Percentiles rank a stretch among this genome's conserved stretches.
These are phyloP conservation scores for Neopestalotiopsis sp. DNA, from an alignment of 2,329 filamentous ascomycete species.

Conservation along the genomic window DNA sequence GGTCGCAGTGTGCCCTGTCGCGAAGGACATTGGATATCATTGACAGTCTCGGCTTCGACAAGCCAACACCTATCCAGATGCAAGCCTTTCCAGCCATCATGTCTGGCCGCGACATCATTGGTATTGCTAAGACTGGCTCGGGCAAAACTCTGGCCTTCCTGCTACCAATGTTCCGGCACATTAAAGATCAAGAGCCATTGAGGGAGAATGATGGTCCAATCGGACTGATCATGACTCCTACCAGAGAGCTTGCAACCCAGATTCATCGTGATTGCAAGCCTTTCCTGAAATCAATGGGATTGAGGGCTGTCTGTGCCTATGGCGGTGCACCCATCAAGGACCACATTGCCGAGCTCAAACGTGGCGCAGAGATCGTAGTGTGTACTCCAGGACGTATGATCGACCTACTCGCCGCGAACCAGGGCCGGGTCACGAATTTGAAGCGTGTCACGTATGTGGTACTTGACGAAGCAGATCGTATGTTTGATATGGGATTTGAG, in stretches of 20 bases:
- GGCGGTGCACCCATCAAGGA: conserved; percentile 96
- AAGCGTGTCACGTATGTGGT: conserved; percentile 91
- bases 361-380: conserved; percentile 92
- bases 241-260: conserved; percentile 89
- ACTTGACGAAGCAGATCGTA: conserved; percentile 94
- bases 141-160: conserved; percentile 97
- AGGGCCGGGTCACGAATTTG: conserved; percentile 91
- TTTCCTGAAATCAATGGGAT: conserved; percentile 83
- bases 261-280: conserved; percentile 95
- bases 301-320: conserved; percentile 90
- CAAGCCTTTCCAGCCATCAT: conserved; percentile 95
- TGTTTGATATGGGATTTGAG: conserved; percentile 99
- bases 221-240: conserved; percentile 89
- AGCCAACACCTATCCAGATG: conserved; percentile 91
- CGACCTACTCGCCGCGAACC: conserved; percentile 90
- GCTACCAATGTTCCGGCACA: conserved; percentile 96
- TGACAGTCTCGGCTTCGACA: conserved; percentile 79
- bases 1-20: conserved; percentile 92
- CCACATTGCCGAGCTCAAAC: conserved; percentile 95
- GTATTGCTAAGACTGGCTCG: conserved; percentile 95
- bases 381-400: conserved; percentile 96
- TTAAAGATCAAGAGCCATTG: conserved; percentile 71
- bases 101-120: conserved; percentile 94
- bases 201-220: conserved; percentile 82
- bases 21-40: conserved; percentile 88